Base-by-base conservation (phyloP, 257 asterid species). In the Solanum neorickii region DNA sequence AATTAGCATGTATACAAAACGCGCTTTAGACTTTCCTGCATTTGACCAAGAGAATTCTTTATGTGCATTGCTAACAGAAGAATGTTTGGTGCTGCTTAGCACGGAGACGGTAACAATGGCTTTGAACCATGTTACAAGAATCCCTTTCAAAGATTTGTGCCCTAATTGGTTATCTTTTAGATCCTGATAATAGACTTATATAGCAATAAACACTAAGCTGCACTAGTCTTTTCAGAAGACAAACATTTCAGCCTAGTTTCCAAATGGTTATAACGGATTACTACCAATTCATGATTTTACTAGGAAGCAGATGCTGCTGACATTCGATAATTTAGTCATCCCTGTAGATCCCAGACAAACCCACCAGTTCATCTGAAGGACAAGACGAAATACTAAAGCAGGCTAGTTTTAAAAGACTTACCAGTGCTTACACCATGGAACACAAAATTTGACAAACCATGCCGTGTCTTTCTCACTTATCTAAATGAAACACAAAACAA, bases 371-470 rank as follows among this genome's bases (percentile, higher is more conserved):
- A 18, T 60, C 86, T 88, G 12, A 42, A 86, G 65, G 84, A 31
- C 37, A 56, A 83, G 65, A 86, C 13, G 18, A 12, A 4, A 46
- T 31, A 23, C 59, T 25, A 59, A 21, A 46, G 69, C 39, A 77
- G 82, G 60, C 84, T 15, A 39, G 33, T 56, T n/a, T 41, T n/a
- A 41, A 83, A 66, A 76, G 78, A 89, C 39, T 91, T 96, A 97
- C 99, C 99, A 97, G 91, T 97, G 99, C 94, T 96, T 97, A 91
- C 99, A 97, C 99, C 99, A 97, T 20, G 99, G 99, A 86, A 95
- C 99, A 90, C 99, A 97, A 88, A 97, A 97, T 93, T 93, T 92
- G 33, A 97, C 95, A 44, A 97, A 97, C 99, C 99, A 97, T 15
- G 98, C 99, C 4, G 99, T 94, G 73, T 97, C 98, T 89, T 95